Conservation (phyloP, 768 basidiomycete genomes). For the Tremella fuciformis region DNA sequence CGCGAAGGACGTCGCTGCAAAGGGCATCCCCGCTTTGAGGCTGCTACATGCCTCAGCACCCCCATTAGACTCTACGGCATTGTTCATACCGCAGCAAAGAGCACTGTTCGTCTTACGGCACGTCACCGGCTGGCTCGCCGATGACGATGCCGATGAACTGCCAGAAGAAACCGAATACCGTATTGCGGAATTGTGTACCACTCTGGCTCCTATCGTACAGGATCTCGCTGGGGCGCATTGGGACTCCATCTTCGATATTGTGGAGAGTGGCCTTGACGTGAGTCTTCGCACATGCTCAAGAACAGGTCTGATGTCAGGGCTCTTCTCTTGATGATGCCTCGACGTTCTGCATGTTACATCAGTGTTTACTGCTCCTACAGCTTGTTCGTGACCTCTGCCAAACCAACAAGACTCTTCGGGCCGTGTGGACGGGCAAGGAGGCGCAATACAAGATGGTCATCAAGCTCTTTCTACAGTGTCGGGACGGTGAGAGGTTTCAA, state of each 20-base stretch:
- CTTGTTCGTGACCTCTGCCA: constrained; percentile 66
- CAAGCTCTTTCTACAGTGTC: constrained; percentile 58
- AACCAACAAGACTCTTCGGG: constrained; percentile 71
- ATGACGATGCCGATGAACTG: constrained; percentile 58
- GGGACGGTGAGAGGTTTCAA: constrained; percentile 28
- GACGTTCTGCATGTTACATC: constrained; percentile 64
- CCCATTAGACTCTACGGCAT: constrained; percentile 68
- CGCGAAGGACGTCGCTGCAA: constrained; percentile 62
- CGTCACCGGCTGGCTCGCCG: constrained; percentile 74
- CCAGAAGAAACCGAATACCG: constrained; percentile 74
- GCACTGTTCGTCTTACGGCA: constrained; percentile 83
- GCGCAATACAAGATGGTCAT: constrained; percentile 62
- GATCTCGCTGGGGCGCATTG: constrained; percentile 83
- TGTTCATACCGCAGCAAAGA: constrained; percentile 79
- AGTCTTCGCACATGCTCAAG: constrained; percentile 21
- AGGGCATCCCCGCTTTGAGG: constrained; percentile 68
- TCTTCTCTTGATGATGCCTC: constrained; percentile 59
- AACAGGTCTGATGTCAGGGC: constrained; percentile 2
- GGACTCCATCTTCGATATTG: constrained; percentile 84
- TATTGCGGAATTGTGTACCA: constrained; percentile 69
- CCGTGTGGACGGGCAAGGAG: constrained; percentile 63
- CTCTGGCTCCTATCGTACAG: constrained; percentile 82
- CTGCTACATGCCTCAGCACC: constrained; percentile 73
- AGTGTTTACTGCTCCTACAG: constrained; percentile 67
- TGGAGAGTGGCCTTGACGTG: constrained; percentile 87